Conservation (phyloP, 805 yeast species). For the Sungouiozyma intestinalis region DNA sequence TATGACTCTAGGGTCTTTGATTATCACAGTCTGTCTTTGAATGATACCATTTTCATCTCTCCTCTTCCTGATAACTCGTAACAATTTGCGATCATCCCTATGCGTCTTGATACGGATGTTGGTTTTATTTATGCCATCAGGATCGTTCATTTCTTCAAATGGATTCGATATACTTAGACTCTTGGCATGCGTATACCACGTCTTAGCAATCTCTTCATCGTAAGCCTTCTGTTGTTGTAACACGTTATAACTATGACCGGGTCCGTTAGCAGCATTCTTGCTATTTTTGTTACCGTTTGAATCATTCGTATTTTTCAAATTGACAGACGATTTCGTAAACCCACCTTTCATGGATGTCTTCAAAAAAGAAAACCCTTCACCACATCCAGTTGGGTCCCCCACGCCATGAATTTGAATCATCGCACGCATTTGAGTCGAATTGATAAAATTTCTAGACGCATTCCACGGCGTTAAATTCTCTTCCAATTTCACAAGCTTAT, state of each 20-base stretch:
- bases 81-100: slow-evolving; percentile 31
- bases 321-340: slow-evolving; percentile 36
- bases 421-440: slow-evolving; percentile 92
- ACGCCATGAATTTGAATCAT: slow-evolving; percentile 92
- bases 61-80: slow-evolving; percentile 67
- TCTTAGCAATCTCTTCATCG: slow-evolving; percentile 77
- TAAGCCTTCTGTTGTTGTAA: slow-evolving; percentile 84
- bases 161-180: slow-evolving; percentile 38
- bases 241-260: slow-evolving; percentile 67
- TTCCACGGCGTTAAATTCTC: slow-evolving; percentile 94
- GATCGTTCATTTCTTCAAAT: slow-evolving; percentile 28
- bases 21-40: slow-evolving; percentile 67
- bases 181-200: slow-evolving; percentile 79
- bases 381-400: slow-evolving; percentile 90
- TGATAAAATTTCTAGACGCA: slow-evolving; percentile 78
- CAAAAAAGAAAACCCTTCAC: slow-evolving; percentile 79
- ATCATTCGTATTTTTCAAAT: slow-evolving; percentile 10
- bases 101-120: slow-evolving; percentile 19
- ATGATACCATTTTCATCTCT: slow-evolving; percentile 77
- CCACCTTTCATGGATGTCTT: slow-evolving; percentile 95
- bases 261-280: slow-evolving; percentile 23
- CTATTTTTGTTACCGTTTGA: slow-evolving; percentile 6
- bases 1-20: slow-evolving; percentile 79
- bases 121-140: slow-evolving; percentile 30
- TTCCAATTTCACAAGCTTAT: slow-evolving; percentile 51